phyloP scores from a whole-genome alignment of 108 stramenopile genomes.

The Stephanodiscus triporus region DNA sequence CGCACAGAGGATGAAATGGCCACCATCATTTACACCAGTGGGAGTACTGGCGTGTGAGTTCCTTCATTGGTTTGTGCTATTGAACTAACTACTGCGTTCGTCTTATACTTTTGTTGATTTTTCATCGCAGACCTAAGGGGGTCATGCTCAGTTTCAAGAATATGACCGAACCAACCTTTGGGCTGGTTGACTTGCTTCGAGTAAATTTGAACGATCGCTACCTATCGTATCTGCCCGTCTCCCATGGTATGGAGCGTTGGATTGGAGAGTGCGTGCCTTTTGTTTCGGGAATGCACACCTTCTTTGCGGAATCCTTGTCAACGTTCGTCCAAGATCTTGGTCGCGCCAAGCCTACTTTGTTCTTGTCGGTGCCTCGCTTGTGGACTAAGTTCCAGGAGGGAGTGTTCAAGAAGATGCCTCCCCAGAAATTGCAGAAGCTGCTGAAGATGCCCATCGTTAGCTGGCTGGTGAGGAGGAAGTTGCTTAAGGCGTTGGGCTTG shows the following conservation, averaged over 20 bases:
- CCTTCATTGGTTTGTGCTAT: neutral
- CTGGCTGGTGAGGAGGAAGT: constrained; percentile 63
- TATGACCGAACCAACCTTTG: constrained; percentile 63
- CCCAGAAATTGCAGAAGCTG: constrained; percentile 59
- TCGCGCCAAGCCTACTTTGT: constrained; percentile 70
- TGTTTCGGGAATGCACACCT: constrained; percentile 58
- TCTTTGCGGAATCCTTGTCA: constrained; percentile 65
- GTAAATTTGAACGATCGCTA: constrained; percentile 74
- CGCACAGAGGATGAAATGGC: constrained; percentile 75
- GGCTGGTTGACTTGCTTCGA: constrained; percentile 47
- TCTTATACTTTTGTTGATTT: neutral
- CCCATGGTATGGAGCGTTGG: constrained; percentile 89
- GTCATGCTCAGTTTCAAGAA: constrained; percentile 76
- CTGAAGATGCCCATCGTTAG: constrained; percentile 69
- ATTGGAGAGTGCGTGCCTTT: constrained; percentile 71
- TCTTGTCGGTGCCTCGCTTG: constrained; percentile 77
- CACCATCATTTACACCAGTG: constrained; percentile 83
- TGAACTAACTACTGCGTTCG: neutral
- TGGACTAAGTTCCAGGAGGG: constrained; percentile 86
- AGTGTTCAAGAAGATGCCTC: constrained; percentile 73
- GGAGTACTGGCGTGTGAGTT: constrained; percentile 74
- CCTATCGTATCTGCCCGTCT: constrained; percentile 72
- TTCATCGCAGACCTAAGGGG: constrained; percentile 67
- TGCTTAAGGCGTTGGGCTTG: constrained; percentile 77
- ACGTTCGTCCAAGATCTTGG: constrained; percentile 80